Conservation (phyloP, 192 early-diverging fungal species). For the Podila clonocystis region DNA sequence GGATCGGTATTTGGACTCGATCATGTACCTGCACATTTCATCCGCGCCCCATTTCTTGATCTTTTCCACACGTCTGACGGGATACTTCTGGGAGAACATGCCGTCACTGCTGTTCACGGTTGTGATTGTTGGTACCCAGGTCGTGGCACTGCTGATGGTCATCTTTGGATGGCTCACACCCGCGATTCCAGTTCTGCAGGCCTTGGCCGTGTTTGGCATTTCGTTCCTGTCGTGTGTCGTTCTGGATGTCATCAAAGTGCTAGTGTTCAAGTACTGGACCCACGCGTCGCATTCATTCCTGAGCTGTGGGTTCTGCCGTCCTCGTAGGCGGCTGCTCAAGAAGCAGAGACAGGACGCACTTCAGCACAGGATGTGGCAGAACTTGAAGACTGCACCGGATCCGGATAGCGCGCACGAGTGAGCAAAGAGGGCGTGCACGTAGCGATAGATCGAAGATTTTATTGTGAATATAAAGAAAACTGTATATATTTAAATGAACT, state of each 20-base stretch:
- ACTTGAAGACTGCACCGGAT: slow-evolving; percentile 10
- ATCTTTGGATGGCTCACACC: slow-evolving; percentile 66
- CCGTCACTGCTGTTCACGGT: slow-evolving; percentile 80
- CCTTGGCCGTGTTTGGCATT: slow-evolving; percentile 76
- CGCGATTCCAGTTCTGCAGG: slow-evolving; percentile 77
- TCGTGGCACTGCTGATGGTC: slow-evolving; percentile 85
- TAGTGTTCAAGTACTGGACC: slow-evolving; percentile 85
- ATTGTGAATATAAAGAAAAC: no score
- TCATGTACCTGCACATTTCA: slow-evolving; percentile 94
- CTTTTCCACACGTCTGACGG: slow-evolving; percentile 86
- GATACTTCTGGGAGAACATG: slow-evolving; percentile 86
- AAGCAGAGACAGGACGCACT: slow-evolving; percentile 16
- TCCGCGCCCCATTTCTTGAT: slow-evolving; percentile 91
- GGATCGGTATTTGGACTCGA: slow-evolving; percentile 70
- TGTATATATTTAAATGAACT: no score
- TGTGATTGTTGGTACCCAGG: slow-evolving; percentile 86
- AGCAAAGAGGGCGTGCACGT: neutral
- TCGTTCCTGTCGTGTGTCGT: slow-evolving; percentile 84
- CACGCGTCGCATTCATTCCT: slow-evolving; percentile 59
- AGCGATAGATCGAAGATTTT: no score
- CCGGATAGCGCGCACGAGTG: neutral
- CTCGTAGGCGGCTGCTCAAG: slow-evolving; percentile 23
- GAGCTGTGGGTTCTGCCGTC: slow-evolving; percentile 15
- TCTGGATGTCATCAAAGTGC: slow-evolving; percentile 92
- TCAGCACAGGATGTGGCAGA: slow-evolving; percentile 31